Percentiles rank a stretch among this genome's conserved stretches.
Evolutionary conservation across 345 rosid genomes (phyloP).

Genomic region (Lepidium aucheri): DNA sequence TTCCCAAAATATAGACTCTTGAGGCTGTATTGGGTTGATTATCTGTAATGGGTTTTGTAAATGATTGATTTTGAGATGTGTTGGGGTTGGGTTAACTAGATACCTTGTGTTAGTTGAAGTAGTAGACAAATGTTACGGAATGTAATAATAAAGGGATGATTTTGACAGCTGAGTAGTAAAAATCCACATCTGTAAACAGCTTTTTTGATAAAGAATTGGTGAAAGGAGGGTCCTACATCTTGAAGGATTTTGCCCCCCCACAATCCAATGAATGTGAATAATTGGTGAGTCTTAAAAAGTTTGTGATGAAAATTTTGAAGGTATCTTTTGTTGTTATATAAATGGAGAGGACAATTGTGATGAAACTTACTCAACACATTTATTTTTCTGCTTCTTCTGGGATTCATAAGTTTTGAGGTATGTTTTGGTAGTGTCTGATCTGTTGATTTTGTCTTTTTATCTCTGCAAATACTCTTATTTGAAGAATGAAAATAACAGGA

Average conservation of each 20-base stretch:
- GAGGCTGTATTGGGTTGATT: neutral
- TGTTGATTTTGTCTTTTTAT: slow-evolving; percentile 3
- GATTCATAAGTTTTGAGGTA: slow-evolving; percentile 17
- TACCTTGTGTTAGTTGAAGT: neutral
- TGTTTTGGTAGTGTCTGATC: neutral
- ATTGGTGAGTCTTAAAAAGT: slow-evolving; percentile 9
- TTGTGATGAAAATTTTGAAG: neutral
- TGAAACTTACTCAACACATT: neutral
- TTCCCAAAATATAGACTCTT: neutral
- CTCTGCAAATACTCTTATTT: neutral
- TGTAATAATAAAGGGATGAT: neutral
- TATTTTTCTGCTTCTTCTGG: slow-evolving; percentile 1
- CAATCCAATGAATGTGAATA: slow-evolving; percentile 23
- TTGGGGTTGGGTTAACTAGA: neutral
- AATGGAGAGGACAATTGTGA: slow-evolving; percentile 2
- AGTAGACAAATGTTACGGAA: slow-evolving; percentile 1
- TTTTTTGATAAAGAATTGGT: slow-evolving; percentile 9
- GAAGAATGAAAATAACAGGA: neutral
- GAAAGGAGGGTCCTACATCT: slow-evolving; percentile 19
- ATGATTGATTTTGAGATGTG: neutral
- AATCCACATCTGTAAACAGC: slow-evolving; percentile 2
- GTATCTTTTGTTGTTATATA: slow-evolving; percentile 7
- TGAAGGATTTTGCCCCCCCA: slow-evolving; percentile 14
- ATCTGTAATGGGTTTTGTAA: neutral
- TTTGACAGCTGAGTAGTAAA: slow-evolving; percentile 11